Base-by-base conservation (phyloP, 2,329 filamentous ascomycete species). In the Epichloe typhina region DNA sequence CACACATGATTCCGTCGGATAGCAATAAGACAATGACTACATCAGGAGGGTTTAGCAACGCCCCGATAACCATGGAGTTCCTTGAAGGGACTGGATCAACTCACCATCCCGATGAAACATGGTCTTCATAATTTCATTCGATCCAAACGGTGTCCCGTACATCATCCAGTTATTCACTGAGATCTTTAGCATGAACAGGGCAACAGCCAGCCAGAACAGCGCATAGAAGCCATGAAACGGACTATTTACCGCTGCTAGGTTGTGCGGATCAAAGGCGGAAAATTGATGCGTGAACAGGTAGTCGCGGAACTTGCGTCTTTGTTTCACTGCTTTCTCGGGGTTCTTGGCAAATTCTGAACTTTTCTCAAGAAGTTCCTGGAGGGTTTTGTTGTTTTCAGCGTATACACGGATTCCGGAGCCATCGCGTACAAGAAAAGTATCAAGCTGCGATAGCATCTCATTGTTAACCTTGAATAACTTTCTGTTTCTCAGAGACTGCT, bases 171-270 rank as follows among this genome's bases (percentile, higher is more conserved):
- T 90, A 40, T 79, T 72, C 35, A 79, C 77, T 0, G 76, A 82
- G 46, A 86, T 80, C 61, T 81, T 81, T 36, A 84, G 59, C 52
- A 88, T 76, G 57, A 84, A 75, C 42, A 89, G 63, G 6, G 76
- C 74, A 54, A 88, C 80, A 8, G 75, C 74, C 45, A 88, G 75
- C 85, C 86, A 90, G 64, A 88, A 88, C 0, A 91, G 70, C 0
- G 82, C 86, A 60, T 86, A 89, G 68, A 90, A 90, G 33, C 86
- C 86, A 61, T 85, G 80, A 58, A 89, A 90, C 0, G 82, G 82
- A 41, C 81, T 87, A 46, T 82, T 80, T 3, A 77, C 74, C 2
- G 79, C 77, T 1, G 69, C 69, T 5, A 75, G 72, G 59, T 88
- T 89, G 56, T 86, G 80, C 11, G 82, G 74, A 64, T 90, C 86